phyloP scores from a whole-genome alignment of 768 basidiomycete species.

The Dioszegia aurantiaca region DNA sequence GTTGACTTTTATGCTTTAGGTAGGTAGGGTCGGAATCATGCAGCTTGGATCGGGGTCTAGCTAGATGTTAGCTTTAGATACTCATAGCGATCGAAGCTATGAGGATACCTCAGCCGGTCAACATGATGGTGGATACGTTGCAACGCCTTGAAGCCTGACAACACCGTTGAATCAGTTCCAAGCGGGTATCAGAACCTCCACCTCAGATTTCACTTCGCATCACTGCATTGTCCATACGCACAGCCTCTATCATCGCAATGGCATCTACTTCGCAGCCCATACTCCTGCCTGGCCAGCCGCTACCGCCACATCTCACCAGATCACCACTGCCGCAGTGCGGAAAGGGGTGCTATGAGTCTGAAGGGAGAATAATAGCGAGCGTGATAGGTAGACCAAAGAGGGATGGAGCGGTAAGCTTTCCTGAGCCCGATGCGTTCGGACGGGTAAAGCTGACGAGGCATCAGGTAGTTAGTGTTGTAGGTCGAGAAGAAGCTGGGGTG shows the following conservation, averaged over 20 bases:
- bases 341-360: constrained; percentile 41
- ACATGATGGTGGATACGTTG: no score
- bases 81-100: no score
- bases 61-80: no score
- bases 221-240: neutral
- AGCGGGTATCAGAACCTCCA: constrained; percentile 2
- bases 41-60: neutral
- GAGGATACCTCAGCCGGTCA: no score
- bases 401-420: constrained; percentile 39
- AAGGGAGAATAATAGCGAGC: constrained; percentile 44
- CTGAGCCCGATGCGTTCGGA: neutral
- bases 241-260: neutral
- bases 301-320: constrained; percentile 35
- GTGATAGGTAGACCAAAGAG: constrained; percentile 40
- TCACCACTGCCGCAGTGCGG: constrained; percentile 45
- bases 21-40: neutral
- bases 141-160: no score
- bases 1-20: constrained; percentile 86
- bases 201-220: neutral
- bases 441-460: constrained; percentile 8
- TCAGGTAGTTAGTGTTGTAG: constrained; percentile 39
- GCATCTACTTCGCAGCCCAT: constrained; percentile 14
- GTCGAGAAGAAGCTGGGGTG: constrained; percentile 38
- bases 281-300: constrained; percentile 48
- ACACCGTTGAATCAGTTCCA: no score